A percentile compares a stretch with the other conserved stretches of the same genome.
Evolutionary conservation across 306 rosid genomes (phyloP).

Genomic region (Sechiopsis laciniata): DNA sequence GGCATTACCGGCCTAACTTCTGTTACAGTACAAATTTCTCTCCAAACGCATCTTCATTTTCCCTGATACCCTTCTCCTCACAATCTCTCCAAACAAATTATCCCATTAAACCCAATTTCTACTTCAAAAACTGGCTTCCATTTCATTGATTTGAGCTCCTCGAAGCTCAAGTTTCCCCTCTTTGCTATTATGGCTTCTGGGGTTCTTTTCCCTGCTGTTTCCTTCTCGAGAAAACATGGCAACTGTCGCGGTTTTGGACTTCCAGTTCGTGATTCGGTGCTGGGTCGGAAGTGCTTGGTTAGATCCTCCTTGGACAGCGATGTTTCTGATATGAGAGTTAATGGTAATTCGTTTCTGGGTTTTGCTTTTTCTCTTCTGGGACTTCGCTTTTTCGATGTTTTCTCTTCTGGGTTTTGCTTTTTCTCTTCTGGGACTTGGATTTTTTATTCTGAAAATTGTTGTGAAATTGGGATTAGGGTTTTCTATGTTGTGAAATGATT

Average conservation of each 20-base stretch:
- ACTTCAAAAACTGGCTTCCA: neutral
- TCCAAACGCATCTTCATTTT: slow-evolving; percentile 49
- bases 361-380: neutral
- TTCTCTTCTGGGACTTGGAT: neutral
- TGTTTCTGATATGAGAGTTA: slow-evolving; percentile 84
- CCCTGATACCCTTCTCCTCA: slow-evolving; percentile 36
- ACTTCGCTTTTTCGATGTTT: slow-evolving; percentile 6
- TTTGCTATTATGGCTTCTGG: slow-evolving; percentile 42
- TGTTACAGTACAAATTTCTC: slow-evolving; percentile 52
- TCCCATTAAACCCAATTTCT: neutral
- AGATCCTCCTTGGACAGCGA: slow-evolving; percentile 69
- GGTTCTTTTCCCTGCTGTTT: slow-evolving; percentile 23
- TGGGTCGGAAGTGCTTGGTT: slow-evolving; percentile 32
- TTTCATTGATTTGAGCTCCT: neutral
- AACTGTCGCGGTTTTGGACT: slow-evolving; percentile 26
- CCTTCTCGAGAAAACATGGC: slow-evolving; percentile 35
- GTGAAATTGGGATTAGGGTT: slow-evolving; percentile 2
- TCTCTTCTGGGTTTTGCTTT: neutral
- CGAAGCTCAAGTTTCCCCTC: slow-evolving; percentile 3
- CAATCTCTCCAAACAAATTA: neutral
- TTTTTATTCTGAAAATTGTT: neutral
- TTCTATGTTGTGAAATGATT: neutral
- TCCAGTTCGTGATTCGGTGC: slow-evolving; percentile 34
- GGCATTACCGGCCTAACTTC: neutral
- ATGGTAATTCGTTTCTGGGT: slow-evolving; percentile 41